A percentile compares a stretch with the other conserved stretches of the same genome.
phyloP scores from a whole-genome alignment of 2,329 filamentous ascomycete genomes.

The Chrysosphaeria jannelii region DNA sequence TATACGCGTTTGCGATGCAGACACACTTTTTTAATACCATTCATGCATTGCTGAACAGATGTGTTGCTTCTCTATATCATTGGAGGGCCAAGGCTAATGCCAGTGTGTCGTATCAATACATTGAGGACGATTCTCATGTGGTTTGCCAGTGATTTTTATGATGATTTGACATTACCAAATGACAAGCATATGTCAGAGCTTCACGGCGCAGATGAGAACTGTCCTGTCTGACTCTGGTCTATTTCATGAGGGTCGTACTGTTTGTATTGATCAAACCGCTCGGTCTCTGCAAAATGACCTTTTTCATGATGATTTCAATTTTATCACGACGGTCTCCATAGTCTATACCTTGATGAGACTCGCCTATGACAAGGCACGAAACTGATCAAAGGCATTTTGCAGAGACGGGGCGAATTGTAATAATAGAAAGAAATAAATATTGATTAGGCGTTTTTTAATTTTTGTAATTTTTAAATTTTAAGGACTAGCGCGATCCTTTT shows the following conservation, averaged over 20 bases:
- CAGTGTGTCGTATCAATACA: too few species aligned
- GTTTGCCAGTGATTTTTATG: too few species aligned
- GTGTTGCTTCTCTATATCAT: slow-evolving; percentile 1
- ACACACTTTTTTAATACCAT: slow-evolving; percentile 35
- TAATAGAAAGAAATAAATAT: background rate
- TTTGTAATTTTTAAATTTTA: background rate
- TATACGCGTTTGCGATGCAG: slow-evolving; percentile 43
- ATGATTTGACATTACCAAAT: slow-evolving; percentile 53
- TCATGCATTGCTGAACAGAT: slow-evolving; percentile 24
- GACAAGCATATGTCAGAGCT: slow-evolving; percentile 98
- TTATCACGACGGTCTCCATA: slow-evolving; percentile 67
- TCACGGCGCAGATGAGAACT: slow-evolving; percentile 17
- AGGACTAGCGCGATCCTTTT: slow-evolving; percentile 2
- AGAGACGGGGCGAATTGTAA: background rate
- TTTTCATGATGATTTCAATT: slow-evolving; percentile 34
- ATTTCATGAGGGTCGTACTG: slow-evolving; percentile 5
- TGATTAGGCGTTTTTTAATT: too few species aligned
- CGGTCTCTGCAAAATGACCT: slow-evolving; percentile 5
- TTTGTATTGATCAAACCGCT: too few species aligned
- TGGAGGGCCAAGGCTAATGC: too few species aligned
- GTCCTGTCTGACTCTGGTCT: slow-evolving; percentile 13
- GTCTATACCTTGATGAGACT: slow-evolving; percentile 47
- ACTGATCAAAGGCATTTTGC: slow-evolving; percentile 4
- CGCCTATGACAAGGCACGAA: slow-evolving; percentile 40
- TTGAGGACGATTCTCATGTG: too few species aligned